Conservation (phyloP, 192 early-diverging fungal species). For the Chytriomyces sp. region DNA sequence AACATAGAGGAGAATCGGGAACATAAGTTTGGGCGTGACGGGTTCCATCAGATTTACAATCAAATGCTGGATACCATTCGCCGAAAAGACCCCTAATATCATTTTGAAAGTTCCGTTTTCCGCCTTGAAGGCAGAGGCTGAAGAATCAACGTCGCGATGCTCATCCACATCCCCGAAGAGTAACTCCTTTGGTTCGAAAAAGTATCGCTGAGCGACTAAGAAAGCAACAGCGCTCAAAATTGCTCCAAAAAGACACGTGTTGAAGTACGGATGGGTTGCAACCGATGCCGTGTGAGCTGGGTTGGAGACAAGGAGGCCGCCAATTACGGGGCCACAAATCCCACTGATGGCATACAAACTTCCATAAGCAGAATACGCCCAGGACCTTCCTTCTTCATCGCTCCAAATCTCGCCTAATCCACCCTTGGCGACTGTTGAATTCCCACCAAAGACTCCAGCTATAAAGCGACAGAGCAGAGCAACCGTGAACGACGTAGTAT, state of each 20-base stretch:
- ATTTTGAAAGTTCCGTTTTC: background rate
- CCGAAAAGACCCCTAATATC: background rate
- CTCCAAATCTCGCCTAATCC: slow-evolving; percentile 43
- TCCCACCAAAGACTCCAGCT: slow-evolving; percentile 51
- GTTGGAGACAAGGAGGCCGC: slow-evolving; percentile 9
- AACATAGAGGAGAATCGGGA: slow-evolving; percentile 35
- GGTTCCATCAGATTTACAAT: background rate
- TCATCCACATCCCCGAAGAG: background rate
- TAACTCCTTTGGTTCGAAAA: slow-evolving; percentile 20
- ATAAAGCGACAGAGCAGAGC: slow-evolving; percentile 38
- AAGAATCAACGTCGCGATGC: background rate
- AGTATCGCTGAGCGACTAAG: background rate
- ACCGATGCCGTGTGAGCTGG: background rate
- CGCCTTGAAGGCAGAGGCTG: background rate
- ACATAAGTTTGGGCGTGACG: slow-evolving; percentile 17
- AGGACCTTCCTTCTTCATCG: slow-evolving; percentile 35
- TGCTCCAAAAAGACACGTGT: slow-evolving; percentile 24
- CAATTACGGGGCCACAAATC: slow-evolving; percentile 30
- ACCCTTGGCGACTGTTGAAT: slow-evolving; percentile 54
- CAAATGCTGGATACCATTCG: background rate
- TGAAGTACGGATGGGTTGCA: slow-evolving; percentile 20
- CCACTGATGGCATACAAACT: slow-evolving; percentile 38
- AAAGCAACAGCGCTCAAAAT: slow-evolving; percentile 4
- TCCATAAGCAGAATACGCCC: slow-evolving; percentile 53
- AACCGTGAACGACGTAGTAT: slow-evolving; percentile 25